phyloP scores from a whole-genome alignment of 495 filamentous ascomycete genomes.

The Poronia punctata region DNA sequence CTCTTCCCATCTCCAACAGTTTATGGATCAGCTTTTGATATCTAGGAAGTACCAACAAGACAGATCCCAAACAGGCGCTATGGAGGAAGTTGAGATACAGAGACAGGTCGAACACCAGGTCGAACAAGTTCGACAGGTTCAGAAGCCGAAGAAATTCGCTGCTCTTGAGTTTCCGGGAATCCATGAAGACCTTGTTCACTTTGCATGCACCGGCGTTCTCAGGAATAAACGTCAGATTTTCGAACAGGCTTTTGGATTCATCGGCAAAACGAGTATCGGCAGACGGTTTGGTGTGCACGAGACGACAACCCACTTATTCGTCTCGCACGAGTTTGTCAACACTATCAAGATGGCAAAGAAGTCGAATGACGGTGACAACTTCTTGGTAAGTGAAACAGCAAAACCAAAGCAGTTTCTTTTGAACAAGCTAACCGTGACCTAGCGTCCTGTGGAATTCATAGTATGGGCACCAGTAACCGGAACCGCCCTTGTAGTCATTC shows the following conservation, averaged over 20 bases:
- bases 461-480: constrained; percentile 23
- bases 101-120: constrained; percentile 41
- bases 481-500: constrained; percentile 45
- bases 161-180: constrained; percentile 28
- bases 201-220: constrained; percentile 21
- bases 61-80: constrained; percentile 2
- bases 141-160: constrained; percentile 25
- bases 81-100: constrained; percentile 51
- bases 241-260: constrained; percentile 20
- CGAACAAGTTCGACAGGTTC: constrained; percentile 43
- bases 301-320: constrained; percentile 23
- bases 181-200: constrained; percentile 15
- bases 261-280: constrained; percentile 22
- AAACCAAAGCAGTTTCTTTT: too few species aligned
- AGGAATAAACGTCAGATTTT: constrained; percentile 10
- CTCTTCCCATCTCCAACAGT: constrained; percentile 8
- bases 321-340: constrained; percentile 29
- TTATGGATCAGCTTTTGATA: constrained; percentile 2
- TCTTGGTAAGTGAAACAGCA: constrained; percentile 20
- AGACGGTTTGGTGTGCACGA: constrained; percentile 15
- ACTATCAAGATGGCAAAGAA: constrained; percentile 13
- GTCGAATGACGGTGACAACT: constrained; percentile 18
- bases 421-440: constrained; percentile 12
- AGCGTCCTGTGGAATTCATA: constrained; percentile 38
- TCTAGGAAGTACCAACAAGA: background rate